A percentile compares a stretch with the other conserved stretches of the same genome.
Evolutionary conservation across 306 rosid species (phyloP).

Genomic region (Trichosanthes truncata): DNA sequence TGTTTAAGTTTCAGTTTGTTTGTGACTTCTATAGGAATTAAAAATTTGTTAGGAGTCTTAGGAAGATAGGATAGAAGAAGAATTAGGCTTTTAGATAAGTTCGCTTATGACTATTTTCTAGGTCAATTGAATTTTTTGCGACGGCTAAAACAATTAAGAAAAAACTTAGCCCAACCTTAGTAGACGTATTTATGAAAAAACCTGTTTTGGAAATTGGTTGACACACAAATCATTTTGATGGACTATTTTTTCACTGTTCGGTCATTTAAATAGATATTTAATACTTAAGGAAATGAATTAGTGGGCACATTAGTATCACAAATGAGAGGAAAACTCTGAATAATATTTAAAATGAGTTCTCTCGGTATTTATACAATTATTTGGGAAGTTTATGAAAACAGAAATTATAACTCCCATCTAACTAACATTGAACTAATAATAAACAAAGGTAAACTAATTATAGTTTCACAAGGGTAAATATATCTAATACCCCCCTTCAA

Average conservation of each 20-base stretch:
- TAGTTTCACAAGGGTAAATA: too few species aligned
- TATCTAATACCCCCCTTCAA: too few species aligned
- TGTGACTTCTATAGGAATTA: neutral
- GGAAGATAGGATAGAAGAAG: neutral
- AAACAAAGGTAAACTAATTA: too few species aligned
- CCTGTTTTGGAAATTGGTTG: neutral
- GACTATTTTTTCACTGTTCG: neutral
- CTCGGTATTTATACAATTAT: too few species aligned
- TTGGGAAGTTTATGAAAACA: too few species aligned
- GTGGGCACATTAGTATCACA: neutral
- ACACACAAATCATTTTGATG: neutral
- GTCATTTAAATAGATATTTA: neutral
- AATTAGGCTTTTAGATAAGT: neutral
- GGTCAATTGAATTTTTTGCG: neutral
- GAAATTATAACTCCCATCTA: too few species aligned
- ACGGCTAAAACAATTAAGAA: neutral
- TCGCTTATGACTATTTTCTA: neutral
- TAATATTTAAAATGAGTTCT: too few species aligned
- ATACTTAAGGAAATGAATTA: neutral
- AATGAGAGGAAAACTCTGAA: too few species aligned
- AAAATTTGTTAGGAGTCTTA: neutral
- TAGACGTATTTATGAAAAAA: neutral
- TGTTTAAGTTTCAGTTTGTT: neutral
- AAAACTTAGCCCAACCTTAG: neutral
- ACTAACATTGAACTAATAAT: too few species aligned